A percentile compares a stretch with the other conserved stretches of the same genome.
Conservation (phyloP, 148 eudicot species). For the Tetragonia tetragonoides region DNA sequence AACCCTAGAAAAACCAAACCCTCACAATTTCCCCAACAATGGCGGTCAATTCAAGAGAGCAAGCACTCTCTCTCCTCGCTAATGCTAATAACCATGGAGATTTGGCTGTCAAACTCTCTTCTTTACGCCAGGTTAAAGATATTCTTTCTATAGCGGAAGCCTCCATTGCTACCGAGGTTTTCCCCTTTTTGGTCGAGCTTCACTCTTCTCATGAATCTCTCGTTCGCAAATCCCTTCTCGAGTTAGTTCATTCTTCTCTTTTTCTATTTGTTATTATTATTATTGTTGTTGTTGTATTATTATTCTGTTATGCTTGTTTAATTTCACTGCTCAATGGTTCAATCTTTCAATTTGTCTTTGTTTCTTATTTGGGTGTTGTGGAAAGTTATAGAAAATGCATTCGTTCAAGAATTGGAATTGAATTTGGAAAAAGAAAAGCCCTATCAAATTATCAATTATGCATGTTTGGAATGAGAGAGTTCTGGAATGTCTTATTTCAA, state of each 20-base stretch:
- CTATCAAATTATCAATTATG: not conserved
- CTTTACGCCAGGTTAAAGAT: slow-evolving; percentile 67
- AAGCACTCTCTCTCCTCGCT: slow-evolving; percentile 63
- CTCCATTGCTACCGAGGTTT: slow-evolving; percentile 51
- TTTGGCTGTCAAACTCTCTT: slow-evolving; percentile 80
- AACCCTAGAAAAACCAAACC: slow-evolving; percentile 15
- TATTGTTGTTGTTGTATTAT: not conserved
- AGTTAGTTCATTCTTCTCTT: slow-evolving; percentile 36
- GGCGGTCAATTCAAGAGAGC: slow-evolving; percentile 52
- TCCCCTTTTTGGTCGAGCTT: slow-evolving; percentile 61
- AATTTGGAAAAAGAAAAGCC: not conserved
- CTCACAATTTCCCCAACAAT: slow-evolving; percentile 20
- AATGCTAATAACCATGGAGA: slow-evolving; percentile 89
- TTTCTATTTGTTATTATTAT: not conserved
- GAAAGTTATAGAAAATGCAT: not conserved
- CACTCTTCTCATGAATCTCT: slow-evolving; percentile 64
- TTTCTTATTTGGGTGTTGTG: not conserved
- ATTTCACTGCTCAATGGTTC: not conserved
- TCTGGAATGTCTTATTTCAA: too few relatives aligned
- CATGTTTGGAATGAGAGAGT: not conserved
- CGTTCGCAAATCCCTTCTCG: slow-evolving; percentile 62
- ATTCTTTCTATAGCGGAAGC: slow-evolving; percentile 43
- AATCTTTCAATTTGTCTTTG: not conserved
- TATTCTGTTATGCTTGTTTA: not conserved
- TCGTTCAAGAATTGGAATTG: not conserved